Conservation (phyloP, 2,329 filamentous ascomycete species). For the Trichoderma simmonsii region DNA sequence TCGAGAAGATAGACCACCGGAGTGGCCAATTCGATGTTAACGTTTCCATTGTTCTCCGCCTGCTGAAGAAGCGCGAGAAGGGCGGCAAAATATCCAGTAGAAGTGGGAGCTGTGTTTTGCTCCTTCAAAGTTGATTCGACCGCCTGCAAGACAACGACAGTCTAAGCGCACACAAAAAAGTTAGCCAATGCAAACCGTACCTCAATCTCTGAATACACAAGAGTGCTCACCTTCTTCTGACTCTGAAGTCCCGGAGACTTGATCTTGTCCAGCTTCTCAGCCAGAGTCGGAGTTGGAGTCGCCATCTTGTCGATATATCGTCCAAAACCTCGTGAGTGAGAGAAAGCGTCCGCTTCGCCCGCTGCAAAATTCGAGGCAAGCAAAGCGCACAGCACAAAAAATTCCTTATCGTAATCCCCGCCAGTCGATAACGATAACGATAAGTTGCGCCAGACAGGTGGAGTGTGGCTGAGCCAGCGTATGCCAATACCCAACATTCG, state of each 20-base stretch:
- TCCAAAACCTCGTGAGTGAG: conserved; percentile 3
- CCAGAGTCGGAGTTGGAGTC: conserved; percentile 54
- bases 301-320: conserved; percentile 40
- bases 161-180: conserved; percentile 47
- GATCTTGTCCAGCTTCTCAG: conserved; percentile 95
- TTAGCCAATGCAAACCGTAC: neutral
- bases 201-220: neutral
- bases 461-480: conserved; percentile 8
- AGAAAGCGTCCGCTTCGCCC: neutral
- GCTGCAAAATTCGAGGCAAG: conserved; percentile 13
- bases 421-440: conserved; percentile 17
- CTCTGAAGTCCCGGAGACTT: conserved; percentile 94
- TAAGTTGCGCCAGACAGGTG: neutral
- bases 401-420: conserved; percentile 22
- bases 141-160: conserved; percentile 79
- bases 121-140: conserved; percentile 91
- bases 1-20: conserved; percentile 96
- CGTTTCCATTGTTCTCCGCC: conserved; percentile 63
- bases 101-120: conserved; percentile 76
- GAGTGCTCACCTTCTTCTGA: conserved; percentile 73
- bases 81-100: conserved; percentile 95
- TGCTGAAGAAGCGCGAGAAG: conserved; percentile 83
- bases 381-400: conserved; percentile 18
- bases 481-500: conserved; percentile 8
- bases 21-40: conserved; percentile 78